phyloP scores from a whole-genome alignment of 345 rosid genomes.

The Gossypium turneri region DNA sequence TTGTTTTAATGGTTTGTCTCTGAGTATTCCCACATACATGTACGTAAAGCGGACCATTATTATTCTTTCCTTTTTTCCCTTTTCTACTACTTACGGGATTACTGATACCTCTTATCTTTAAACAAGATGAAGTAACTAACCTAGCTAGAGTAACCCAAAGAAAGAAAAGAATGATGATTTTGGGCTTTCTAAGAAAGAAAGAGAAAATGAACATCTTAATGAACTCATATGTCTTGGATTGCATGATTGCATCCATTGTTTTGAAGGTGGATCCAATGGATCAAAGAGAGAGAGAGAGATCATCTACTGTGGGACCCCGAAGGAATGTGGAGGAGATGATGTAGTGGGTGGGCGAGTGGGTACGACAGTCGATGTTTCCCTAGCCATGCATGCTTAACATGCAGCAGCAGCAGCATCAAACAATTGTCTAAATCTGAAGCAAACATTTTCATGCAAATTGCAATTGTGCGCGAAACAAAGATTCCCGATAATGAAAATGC shows the following conservation, averaged over 20 bases:
- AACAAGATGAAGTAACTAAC: not conserved
- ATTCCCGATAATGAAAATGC: not conserved
- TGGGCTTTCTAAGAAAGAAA: not conserved
- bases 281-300: not conserved
- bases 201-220: not conserved
- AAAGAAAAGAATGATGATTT: not conserved
- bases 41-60: constrained; percentile 2
- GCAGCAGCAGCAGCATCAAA: not conserved
- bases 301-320: not conserved
- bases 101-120: not conserved
- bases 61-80: not conserved
- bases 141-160: not conserved
- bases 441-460: not conserved
- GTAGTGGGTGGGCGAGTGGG: not conserved
- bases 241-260: constrained; percentile 1
- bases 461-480: not conserved
- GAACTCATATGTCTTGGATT: not conserved
- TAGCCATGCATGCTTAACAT: constrained; percentile 3
- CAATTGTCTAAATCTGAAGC: not conserved
- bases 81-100: not conserved
- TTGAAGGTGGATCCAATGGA: not conserved
- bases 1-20: constrained; percentile 5
- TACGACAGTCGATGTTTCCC: not conserved
- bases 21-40: not conserved
- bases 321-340: not conserved